Evolutionary conservation across 2,329 filamentous ascomycete genomes (phyloP).

Genomic region (Corinectria fuckeliana): DNA sequence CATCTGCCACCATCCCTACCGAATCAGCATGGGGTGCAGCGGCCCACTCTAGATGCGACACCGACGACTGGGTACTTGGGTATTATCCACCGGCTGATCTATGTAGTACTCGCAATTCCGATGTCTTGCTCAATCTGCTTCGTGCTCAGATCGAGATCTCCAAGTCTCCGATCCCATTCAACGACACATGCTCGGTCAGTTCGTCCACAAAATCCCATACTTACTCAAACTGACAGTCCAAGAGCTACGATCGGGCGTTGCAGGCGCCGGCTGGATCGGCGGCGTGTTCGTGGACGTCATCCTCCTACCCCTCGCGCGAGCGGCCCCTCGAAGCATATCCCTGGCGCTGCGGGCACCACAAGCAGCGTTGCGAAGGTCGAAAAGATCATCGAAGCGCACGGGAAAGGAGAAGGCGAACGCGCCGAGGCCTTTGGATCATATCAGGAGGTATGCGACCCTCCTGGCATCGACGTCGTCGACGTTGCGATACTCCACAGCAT

Average conservation of each 20-base stretch:
- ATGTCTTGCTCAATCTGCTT: neutral
- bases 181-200: too few species aligned
- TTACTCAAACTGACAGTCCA: slow-evolving; percentile 2
- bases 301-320: slow-evolving; percentile 3
- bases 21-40: too few species aligned
- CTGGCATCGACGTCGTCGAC: slow-evolving; percentile 52
- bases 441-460: slow-evolving; percentile 48
- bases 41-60: neutral
- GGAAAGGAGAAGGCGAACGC: slow-evolving; percentile 10
- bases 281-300: slow-evolving; percentile 12
- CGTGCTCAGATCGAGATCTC: neutral
- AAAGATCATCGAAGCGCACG: slow-evolving; percentile 9
- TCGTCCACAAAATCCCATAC: neutral
- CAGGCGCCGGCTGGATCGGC: slow-evolving; percentile 15
- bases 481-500: slow-evolving; percentile 53
- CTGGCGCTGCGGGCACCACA: slow-evolving; percentile 4
- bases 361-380: slow-evolving; percentile 8
- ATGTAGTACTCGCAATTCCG: neutral
- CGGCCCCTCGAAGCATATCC: slow-evolving; percentile 6
- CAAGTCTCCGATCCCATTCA: neutral
- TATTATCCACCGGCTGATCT: neutral
- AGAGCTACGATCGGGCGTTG: slow-evolving; percentile 10
- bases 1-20: neutral
- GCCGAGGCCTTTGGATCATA: slow-evolving; percentile 45
- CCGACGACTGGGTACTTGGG: neutral